Evolutionary conservation across 1,284 basidiomycete genomes (phyloP).

Genomic region (Microbotryum lychnidis-dioicae): DNA sequence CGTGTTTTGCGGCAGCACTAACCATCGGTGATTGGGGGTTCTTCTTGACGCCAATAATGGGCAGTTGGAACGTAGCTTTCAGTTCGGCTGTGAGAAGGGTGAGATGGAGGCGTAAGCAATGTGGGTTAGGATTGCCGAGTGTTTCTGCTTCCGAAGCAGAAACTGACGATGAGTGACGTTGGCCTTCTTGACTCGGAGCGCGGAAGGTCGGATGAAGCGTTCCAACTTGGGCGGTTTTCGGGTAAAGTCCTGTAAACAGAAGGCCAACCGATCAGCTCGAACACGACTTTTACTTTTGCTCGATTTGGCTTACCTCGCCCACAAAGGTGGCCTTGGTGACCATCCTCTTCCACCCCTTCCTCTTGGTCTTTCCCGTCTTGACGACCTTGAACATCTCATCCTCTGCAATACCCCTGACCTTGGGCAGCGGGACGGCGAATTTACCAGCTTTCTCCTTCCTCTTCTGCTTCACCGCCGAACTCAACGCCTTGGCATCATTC

Average conservation of each 20-base stretch:
- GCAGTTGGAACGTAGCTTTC: slow-evolving; percentile 97
- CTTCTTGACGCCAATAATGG: slow-evolving; percentile 98
- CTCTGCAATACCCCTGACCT: slow-evolving; percentile 95
- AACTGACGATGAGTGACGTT: slow-evolving; percentile 94
- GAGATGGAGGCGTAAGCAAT: too few species aligned
- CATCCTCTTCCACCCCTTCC: slow-evolving; percentile 99
- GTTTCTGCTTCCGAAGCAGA: too few species aligned
- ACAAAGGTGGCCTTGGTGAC: slow-evolving; percentile 99
- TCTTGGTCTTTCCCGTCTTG: slow-evolving; percentile 94
- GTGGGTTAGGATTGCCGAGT: too few species aligned
- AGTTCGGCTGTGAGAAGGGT: slow-evolving; percentile 61
- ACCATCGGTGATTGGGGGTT: slow-evolving; percentile 95
- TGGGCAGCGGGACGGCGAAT: slow-evolving; percentile 91
- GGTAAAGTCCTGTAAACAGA: slow-evolving; percentile 66
- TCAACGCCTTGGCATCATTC: slow-evolving; percentile 94
- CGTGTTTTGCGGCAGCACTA: not conserved
- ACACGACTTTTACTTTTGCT: too few species aligned
- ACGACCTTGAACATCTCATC: slow-evolving; percentile 99
- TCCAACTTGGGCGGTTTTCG: slow-evolving; percentile 99
- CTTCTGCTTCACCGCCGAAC: slow-evolving; percentile 96
- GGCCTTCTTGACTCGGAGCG: slow-evolving; percentile 92
- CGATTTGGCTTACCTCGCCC: slow-evolving; percentile 44
- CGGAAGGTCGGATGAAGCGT: slow-evolving; percentile 95
- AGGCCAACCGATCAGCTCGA: too few species aligned
- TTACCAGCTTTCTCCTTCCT: slow-evolving; percentile 99